Evolutionary conservation across 176 grass and related monocot species (phyloP).

Genomic region (Eragrostis nindensis): DNA sequence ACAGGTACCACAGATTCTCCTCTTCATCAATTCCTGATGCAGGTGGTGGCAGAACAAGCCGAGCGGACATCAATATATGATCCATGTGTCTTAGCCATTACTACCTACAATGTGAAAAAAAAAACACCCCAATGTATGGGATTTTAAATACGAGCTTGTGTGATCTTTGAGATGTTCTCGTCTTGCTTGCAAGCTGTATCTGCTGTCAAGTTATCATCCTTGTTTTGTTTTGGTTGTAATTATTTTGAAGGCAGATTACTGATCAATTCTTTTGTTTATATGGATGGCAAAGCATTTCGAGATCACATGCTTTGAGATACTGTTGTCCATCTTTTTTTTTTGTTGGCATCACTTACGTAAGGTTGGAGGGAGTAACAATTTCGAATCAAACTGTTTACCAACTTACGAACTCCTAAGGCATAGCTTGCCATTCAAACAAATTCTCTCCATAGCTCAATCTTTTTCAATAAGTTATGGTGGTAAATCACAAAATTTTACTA

Average conservation of each 20-base stretch:
- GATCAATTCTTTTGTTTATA: constrained; percentile 50
- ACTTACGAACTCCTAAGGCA: not conserved
- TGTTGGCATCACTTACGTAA: too few relatives aligned
- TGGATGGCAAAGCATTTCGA: constrained; percentile 28
- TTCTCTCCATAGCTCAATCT: not conserved
- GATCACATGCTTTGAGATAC: not conserved
- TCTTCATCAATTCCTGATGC: constrained; percentile 65
- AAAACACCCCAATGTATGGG: not conserved
- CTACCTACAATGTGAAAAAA: not conserved
- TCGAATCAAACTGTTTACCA: not conserved
- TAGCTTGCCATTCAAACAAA: not conserved
- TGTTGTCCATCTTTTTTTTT: too few relatives aligned
- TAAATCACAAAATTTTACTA: not conserved
- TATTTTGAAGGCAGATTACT: constrained; percentile 6
- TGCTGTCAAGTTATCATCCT: constrained; percentile 4
- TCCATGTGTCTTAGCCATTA: constrained; percentile 8
- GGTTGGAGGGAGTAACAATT: not conserved
- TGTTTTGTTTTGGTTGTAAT: not conserved
- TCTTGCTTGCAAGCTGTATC: constrained; percentile 7
- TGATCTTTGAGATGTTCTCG: not conserved
- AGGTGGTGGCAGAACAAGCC: constrained; percentile 51
- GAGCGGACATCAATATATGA: constrained; percentile 84
- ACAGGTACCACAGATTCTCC: constrained; percentile 82
- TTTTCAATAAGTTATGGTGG: not conserved
- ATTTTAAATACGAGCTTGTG: not conserved